Conservation (phyloP, 495 filamentous ascomycete genomes). For the Penicillium simplicissimum region DNA sequence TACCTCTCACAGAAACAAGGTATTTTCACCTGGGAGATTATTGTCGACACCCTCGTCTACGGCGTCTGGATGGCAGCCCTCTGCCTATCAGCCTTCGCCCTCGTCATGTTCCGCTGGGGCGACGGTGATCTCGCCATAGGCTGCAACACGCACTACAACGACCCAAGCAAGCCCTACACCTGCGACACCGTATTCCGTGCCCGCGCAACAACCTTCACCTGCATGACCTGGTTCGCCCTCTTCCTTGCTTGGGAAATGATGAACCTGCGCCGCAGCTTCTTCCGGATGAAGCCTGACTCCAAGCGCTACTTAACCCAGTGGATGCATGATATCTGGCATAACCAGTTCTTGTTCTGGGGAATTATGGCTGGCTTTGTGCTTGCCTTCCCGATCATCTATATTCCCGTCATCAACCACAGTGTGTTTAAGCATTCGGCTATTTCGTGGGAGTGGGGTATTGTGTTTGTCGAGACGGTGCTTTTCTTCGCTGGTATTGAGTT, state of each 20-base stretch:
- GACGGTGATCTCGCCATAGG: constrained; percentile 60
- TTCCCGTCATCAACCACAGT: constrained; percentile 65
- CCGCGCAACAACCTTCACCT: constrained; percentile 69
- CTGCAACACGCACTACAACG: constrained; percentile 61
- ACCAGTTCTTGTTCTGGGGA: constrained; percentile 71
- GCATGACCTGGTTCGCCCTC: constrained; percentile 72
- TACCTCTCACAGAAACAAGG: constrained; percentile 53
- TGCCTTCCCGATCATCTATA: constrained; percentile 70
- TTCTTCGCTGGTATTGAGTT: constrained; percentile 65
- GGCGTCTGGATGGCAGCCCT: constrained; percentile 70
- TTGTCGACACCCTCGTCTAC: constrained; percentile 69
- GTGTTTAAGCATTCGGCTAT: constrained; percentile 75
- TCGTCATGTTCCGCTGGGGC: constrained; percentile 68
- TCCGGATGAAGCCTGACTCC: constrained; percentile 61
- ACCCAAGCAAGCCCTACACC: constrained; percentile 26
- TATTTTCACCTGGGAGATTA: constrained; percentile 68
- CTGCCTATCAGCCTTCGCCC: constrained; percentile 62
- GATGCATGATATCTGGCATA: constrained; percentile 66
- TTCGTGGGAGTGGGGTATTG: constrained; percentile 72
- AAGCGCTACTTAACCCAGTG: constrained; percentile 55
- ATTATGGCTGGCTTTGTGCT: constrained; percentile 68
- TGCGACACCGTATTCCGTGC: constrained; percentile 72
- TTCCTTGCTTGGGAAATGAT: constrained; percentile 77
- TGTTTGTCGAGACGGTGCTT: constrained; percentile 55
- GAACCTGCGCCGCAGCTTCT: constrained; percentile 66